phyloP scores from a whole-genome alignment of 2,329 filamentous ascomycete genomes.

The Exophiala viscosa region DNA sequence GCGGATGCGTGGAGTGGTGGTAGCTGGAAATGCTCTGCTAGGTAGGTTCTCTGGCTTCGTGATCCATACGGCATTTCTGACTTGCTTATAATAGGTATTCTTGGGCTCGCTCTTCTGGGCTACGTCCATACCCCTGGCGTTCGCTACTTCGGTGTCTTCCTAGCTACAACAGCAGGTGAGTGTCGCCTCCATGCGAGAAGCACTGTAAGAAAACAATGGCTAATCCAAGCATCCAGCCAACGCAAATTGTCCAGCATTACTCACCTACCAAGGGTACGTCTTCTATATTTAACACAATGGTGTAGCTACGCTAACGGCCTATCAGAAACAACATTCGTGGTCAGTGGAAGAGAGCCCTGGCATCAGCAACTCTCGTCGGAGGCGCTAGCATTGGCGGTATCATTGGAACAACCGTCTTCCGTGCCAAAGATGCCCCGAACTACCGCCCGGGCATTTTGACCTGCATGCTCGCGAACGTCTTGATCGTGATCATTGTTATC shows the following conservation, averaged over 20 bases:
- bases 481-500: conserved; percentile 17
- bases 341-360: conserved; percentile 75
- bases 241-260: conserved; percentile 67
- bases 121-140: conserved; percentile 55
- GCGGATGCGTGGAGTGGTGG: conserved; percentile 62
- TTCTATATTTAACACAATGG: background rate
- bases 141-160: conserved; percentile 70
- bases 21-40: conserved; percentile 63
- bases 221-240: conserved; percentile 48
- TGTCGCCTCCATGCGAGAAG: background rate
- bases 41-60: conserved; percentile 31
- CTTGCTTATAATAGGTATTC: conserved; percentile 57
- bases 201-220: background rate
- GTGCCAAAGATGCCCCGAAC: conserved; percentile 37
- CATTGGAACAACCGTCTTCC: conserved; percentile 58
- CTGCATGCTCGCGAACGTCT: conserved; percentile 9
- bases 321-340: conserved; percentile 71
- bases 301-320: background rate
- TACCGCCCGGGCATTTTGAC: conserved; percentile 33
- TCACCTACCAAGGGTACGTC: conserved; percentile 62
- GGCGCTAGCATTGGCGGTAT: background rate
- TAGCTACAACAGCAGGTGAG: conserved; percentile 62
- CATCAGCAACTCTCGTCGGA: conserved; percentile 64
- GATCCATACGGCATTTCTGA: background rate
- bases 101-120: conserved; percentile 69